Evolutionary conservation across 1,284 basidiomycete species (phyloP).

Genomic region (Ustilago xerochloae): DNA sequence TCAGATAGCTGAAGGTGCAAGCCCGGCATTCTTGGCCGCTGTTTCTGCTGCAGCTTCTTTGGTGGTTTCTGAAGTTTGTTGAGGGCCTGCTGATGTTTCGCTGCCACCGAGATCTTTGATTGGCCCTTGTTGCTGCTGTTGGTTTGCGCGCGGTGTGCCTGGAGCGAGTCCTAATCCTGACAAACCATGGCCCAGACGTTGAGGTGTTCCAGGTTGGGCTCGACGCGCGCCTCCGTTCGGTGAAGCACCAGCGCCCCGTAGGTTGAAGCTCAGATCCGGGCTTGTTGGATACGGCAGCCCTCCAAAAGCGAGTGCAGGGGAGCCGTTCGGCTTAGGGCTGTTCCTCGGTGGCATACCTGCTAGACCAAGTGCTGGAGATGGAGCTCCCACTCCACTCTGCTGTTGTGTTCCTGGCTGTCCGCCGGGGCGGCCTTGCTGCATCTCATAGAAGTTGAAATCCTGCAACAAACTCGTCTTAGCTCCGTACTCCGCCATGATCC

Average conservation of each 20-base stretch:
- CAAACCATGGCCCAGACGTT: constrained; percentile 8
- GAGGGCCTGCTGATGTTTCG: background rate
- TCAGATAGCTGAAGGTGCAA: constrained; percentile 31
- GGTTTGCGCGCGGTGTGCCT: constrained; percentile 13
- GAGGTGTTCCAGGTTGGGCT: constrained; percentile 7
- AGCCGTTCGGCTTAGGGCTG: constrained; percentile 21
- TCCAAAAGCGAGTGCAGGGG: constrained; percentile 20
- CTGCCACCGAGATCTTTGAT: background rate
- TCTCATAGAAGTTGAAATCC: constrained; percentile 58
- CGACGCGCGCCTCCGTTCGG: constrained; percentile 20
- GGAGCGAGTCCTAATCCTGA: constrained; percentile 20
- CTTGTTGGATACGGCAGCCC: constrained; percentile 11
- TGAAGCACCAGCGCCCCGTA: constrained; percentile 1
- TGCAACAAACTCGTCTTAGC: constrained; percentile 53
- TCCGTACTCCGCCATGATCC: constrained; percentile 57
- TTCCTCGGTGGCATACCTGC: constrained; percentile 19
- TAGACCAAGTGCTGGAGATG: constrained; percentile 18
- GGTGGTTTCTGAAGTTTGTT: background rate
- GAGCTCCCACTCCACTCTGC: too few species aligned
- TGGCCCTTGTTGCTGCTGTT: constrained; percentile 2
- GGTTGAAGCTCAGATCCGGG: background rate
- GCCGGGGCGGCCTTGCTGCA: constrained; percentile 28
- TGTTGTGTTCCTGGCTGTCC: constrained; percentile 1
- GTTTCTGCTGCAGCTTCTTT: constrained; percentile 8
- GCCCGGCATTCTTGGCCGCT: constrained; percentile 27